phyloP scores from a whole-genome alignment of 1,139 yeast species.

The Hanseniaspora sp. region DNA sequence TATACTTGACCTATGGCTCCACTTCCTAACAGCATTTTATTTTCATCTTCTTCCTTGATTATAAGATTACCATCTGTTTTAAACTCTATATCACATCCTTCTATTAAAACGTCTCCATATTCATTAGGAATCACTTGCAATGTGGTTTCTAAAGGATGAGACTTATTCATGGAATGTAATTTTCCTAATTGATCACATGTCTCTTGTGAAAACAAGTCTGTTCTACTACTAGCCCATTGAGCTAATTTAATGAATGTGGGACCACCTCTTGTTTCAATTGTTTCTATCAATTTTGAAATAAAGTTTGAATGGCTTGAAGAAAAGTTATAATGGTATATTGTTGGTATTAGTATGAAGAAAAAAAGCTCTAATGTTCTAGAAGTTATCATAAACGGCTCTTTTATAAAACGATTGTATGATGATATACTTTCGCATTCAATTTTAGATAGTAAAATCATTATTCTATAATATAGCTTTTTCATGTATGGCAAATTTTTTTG shows the following conservation, averaged over 20 bases:
- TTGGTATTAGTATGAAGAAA: constrained; percentile 18
- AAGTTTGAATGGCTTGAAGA: background rate
- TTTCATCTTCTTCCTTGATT: constrained; percentile 26
- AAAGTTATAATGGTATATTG: background rate
- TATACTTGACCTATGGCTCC: constrained; percentile 98
- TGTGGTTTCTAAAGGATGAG: constrained; percentile 59
- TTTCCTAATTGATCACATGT: constrained; percentile 68
- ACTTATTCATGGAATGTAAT: constrained; percentile 71
- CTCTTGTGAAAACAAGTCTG: constrained; percentile 76
- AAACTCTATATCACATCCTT: background rate
- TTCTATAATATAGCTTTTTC: background rate
- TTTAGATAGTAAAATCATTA: background rate
- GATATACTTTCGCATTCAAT: background rate
- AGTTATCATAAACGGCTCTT: constrained; percentile 48
- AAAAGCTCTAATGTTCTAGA: constrained; percentile 24
- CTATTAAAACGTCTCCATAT: background rate
- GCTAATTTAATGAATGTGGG: constrained; percentile 92
- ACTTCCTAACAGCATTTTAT: constrained; percentile 70
- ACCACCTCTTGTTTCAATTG: constrained; percentile 45
- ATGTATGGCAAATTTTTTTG: background rate
- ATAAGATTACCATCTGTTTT: background rate
- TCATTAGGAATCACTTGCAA: constrained; percentile 26
- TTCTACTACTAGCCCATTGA: constrained; percentile 99
- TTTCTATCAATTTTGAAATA: background rate
- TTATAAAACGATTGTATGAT: constrained; percentile 28